Percentiles rank a stretch among this genome's conserved stretches.
These are phyloP conservation scores for Boletus subparvulus DNA, from an alignment of 768 basidiomycete species.

Conservation along the genomic window DNA sequence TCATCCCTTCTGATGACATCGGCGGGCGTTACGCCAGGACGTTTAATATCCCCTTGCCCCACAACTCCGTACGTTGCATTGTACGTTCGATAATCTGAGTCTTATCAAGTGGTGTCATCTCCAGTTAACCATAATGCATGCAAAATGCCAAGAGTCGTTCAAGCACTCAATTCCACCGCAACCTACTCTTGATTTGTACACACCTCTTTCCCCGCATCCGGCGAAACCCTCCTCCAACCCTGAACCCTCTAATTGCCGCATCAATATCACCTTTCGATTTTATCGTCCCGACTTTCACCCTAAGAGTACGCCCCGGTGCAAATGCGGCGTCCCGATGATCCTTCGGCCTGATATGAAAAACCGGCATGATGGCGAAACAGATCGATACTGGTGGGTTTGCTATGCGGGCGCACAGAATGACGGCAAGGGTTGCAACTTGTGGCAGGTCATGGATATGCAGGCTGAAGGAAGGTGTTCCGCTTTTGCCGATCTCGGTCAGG, in stretches of 20 bases:
- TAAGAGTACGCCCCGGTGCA: conserved; percentile 63
- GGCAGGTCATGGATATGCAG: conserved; percentile 70
- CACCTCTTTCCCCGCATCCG: conserved; percentile 50
- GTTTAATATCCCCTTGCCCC: conserved; percentile 71
- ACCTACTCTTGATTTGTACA: conserved; percentile 65
- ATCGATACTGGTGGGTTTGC: conserved; percentile 75
- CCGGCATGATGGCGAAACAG: conserved; percentile 49
- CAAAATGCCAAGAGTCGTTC: conserved; percentile 77
- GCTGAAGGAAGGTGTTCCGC: conserved; percentile 63
- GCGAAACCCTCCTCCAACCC: conserved; percentile 16
- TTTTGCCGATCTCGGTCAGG: conserved; percentile 23
- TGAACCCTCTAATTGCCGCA: conserved; percentile 63
- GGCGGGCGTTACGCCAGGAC: conserved; percentile 62
- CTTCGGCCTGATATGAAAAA: conserved; percentile 81
- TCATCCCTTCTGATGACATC: conserved; percentile 62
- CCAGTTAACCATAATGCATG: conserved; percentile 86
- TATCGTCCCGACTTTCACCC: conserved; percentile 81
- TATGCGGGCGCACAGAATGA: conserved; percentile 81
- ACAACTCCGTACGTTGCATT: conserved; percentile 65
- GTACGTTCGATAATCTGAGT: background rate
- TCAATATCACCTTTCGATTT: conserved; percentile 86
- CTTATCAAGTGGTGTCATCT: background rate
- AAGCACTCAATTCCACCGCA: conserved; percentile 81
- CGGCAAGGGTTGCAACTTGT: conserved; percentile 76
- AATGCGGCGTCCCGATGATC: conserved; percentile 69